A percentile compares a stretch with the other conserved stretches of the same genome.
Evolutionary conservation across 805 yeast species (phyloP).

Genomic region (Pichia eremophila): DNA sequence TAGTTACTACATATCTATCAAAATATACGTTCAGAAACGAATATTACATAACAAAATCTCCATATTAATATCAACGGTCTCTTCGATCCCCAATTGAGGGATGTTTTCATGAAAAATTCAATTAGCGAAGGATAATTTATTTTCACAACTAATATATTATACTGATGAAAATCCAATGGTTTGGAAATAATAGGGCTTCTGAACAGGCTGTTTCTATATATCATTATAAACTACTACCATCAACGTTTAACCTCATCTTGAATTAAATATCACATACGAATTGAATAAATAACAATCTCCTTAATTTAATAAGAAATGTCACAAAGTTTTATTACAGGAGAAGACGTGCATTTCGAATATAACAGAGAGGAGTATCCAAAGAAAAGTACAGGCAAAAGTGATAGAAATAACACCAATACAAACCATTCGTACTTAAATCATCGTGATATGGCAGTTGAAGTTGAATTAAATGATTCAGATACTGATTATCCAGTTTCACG

Average conservation of each 20-base stretch:
- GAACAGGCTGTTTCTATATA: too few relatives aligned
- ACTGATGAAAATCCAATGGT: too few relatives aligned
- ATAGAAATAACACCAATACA: neutral
- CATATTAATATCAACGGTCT: too few relatives aligned
- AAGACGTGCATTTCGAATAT: conserved; percentile 19
- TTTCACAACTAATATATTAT: too few relatives aligned
- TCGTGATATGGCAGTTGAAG: conserved; percentile 23
- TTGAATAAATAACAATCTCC: too few relatives aligned
- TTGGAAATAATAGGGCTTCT: too few relatives aligned
- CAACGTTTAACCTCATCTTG: too few relatives aligned
- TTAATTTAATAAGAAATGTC: neutral
- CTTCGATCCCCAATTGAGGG: neutral
- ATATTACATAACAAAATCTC: too few relatives aligned
- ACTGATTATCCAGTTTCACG: conserved; percentile 66
- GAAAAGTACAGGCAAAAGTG: neutral
- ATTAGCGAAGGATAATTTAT: neutral
- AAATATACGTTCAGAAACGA: too few relatives aligned
- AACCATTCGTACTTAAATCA: conserved; percentile 1
- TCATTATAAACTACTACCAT: too few relatives aligned
- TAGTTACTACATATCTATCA: too few relatives aligned
- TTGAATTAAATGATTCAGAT: conserved; percentile 43
- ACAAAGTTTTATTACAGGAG: conserved; percentile 15
- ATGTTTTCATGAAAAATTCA: neutral
- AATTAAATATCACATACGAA: too few relatives aligned
- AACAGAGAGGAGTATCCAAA: neutral